Evolutionary conservation across 1,284 basidiomycete genomes (phyloP), one percentile per base, ranked within the genome.

Genomic region (Chondrostereum purpureum): DNA sequence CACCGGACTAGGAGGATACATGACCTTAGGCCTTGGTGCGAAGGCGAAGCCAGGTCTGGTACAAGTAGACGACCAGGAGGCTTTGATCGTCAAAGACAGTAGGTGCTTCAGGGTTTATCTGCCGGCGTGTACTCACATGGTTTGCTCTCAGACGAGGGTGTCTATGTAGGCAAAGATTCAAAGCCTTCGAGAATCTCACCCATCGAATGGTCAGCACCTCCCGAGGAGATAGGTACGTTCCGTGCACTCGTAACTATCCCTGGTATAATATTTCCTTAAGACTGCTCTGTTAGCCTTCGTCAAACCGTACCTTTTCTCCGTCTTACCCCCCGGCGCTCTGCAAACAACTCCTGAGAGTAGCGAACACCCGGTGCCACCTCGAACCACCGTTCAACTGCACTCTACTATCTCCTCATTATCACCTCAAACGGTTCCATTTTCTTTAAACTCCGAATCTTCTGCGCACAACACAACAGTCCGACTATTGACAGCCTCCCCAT

Each of bases 241-340:
- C n/a, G n/a, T n/a, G n/a, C n/a, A n/a, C n/a, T n/a, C n/a, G n/a
- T n/a, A n/a, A n/a, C n/a, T n/a, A n/a, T 39, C 35, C 21, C 5
- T 45, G 20, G 4, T 24, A 0, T 39, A 4, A 10, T 45, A 21
- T 31, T 13, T 39, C 27, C 35, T 17, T n/a, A 31, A 31, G 27
- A 31, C 27, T 31, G 27, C 8, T 36, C 12, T 20, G 17, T 6
- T 51, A 89, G 91, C 82, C 1, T 88, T 83, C 50, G 69, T 88
- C 24, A 86, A 83, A 54, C 93, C 93, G 0, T 95, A 92, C 59
- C 74, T 96, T 31, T 78, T 95, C 57, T 83, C 89, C 0, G 68
- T 88, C 10, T 68, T 94, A 4, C 85, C 91, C 1, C 66, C 83
- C 0, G 81, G 82, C 1, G 70, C 79, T 1, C 70, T 83, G 2